Evolutionary conservation across 192 early-diverging fungal genomes (phyloP), one percentile per base, ranked within the genome.

Genomic region (Phlyctochytrium planicorne): DNA sequence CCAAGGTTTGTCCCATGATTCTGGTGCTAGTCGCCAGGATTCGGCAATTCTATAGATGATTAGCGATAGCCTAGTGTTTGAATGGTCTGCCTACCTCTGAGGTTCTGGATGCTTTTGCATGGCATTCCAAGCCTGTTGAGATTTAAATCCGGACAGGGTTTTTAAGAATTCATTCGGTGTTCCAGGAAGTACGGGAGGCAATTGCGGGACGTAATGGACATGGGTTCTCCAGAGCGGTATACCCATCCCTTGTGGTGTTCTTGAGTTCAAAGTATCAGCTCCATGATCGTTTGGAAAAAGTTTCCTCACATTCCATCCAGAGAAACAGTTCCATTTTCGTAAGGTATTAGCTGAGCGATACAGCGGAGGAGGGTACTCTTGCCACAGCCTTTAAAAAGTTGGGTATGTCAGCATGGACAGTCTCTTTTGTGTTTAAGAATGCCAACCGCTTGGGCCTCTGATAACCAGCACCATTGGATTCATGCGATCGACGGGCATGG

Each of bases 321-420:
- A 30, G 71, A 73, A 40, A 87, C 75, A 14, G 70, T 30, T 2
- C 91, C 91, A 34, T 80, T 76, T 30, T 89, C 87, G 70, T 82
- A 86, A 1, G 83, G 67, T 2, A 87, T 82, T 17, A 92, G 81
- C 35, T 93, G 85, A 3, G 92, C 88, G 37, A 95, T 73, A 68
- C 89, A 91, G 71, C 91, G 91, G 25, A 95, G 81, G 2, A 95
- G 78, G 0, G 93, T 95, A 1, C 91, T 92, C 66, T 95, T 91
- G 30, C 92, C 70, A 25, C 37, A 53, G n/a, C 70, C 65, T 70
- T 2, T 3, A 30, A 34, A 59, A 31, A 2, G 40, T 2, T 2
- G 34, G 56, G 55, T 25, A 40, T 6, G 25, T 10, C 34, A 1
- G 3, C 66, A 31, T 2, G 14, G 16, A 16, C 25, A 4, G 29